Base-by-base conservation (phyloP, 192 early-diverging fungal species). In the Linnemannia schmuckeri region DNA sequence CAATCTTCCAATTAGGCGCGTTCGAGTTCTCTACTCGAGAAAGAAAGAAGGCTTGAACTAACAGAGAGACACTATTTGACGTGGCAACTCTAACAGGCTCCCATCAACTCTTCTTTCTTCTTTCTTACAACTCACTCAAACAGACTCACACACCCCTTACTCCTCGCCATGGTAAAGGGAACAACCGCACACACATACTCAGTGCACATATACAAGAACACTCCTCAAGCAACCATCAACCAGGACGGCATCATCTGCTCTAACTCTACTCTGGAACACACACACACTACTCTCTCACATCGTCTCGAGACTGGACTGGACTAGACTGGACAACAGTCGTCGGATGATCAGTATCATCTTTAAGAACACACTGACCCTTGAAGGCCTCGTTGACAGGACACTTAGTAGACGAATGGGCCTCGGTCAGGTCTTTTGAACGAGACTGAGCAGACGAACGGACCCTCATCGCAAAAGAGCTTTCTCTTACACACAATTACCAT, bases 61-160 rank as follows among this genome's bases (percentile, higher is more conserved):
- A 7, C 33, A 35, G 37, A 13, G 68, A 69, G 0, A 30, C 46
- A 54, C 69, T 22, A 12, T 78, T 70, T 78, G 78, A 71, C 70
- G 70, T 72, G 69, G 70, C 72, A 44, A 38, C 70, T 63, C 38
- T 46, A 18, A 18, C 44, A 17, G n/a, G 24, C 35, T 61, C 79
- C 27, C 38, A 72, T 74, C 40, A 30, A n/a, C 40, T 73, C 22
- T 46, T 66, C 27, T 66, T 30, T 13, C 33, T 40, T 10, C 52
- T 42, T 63, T 33, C 54, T 10, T 66, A 46, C 52, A n/a, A 52
- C 33, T 40, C 46, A 61, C 42, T 13, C 75, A 80, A 73, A 35
- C 68, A 61, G 6, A 17, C 35, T 18, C 68, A 41, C 70, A 27
- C 22, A 17, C 70, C 40, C n/a, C 42, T 12, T 8, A 4, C 71